Conservation (phyloP, 148 eudicot species). For the Nepenthes gracilis region DNA sequence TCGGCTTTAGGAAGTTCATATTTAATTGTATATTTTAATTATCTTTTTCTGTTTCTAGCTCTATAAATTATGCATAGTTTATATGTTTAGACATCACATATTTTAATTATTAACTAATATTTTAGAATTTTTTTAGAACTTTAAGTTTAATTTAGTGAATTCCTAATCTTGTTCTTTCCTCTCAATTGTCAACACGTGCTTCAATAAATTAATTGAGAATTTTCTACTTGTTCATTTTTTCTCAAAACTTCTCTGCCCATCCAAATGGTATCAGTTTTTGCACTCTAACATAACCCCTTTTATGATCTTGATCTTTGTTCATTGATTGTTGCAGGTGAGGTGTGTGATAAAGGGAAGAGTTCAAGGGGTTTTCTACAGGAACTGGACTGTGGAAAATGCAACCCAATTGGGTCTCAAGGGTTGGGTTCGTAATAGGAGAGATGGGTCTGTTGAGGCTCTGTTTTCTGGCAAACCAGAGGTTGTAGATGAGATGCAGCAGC, state of each 20-base stretch:
- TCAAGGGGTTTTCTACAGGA: conserved; percentile 82
- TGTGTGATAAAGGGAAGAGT: conserved; percentile 84
- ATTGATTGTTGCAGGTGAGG: conserved; percentile 40
- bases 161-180: background rate
- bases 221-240: too few relatives aligned
- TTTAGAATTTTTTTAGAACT: background rate
- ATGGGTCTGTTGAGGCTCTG: conserved; percentile 88
- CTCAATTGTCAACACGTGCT: too few relatives aligned
- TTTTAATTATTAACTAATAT: background rate
- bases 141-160: background rate
- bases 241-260: too few relatives aligned
- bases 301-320: background rate
- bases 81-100: too few relatives aligned
- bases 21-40: too few relatives aligned
- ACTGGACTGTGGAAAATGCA: conserved; percentile 83
- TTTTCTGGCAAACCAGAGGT: conserved; percentile 52
- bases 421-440: conserved; percentile 78
- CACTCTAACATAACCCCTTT: too few relatives aligned
- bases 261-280: background rate
- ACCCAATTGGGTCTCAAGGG: conserved; percentile 65
- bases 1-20: too few relatives aligned
- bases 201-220: too few relatives aligned
- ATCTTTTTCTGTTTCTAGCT: too few relatives aligned
- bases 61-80: too few relatives aligned
- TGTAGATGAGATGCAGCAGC: conserved; percentile 79